These are phyloP conservation scores for Trichoderma polysporum DNA, from an alignment of 2,329 filamentous ascomycete species.

Conservation along the genomic window DNA sequence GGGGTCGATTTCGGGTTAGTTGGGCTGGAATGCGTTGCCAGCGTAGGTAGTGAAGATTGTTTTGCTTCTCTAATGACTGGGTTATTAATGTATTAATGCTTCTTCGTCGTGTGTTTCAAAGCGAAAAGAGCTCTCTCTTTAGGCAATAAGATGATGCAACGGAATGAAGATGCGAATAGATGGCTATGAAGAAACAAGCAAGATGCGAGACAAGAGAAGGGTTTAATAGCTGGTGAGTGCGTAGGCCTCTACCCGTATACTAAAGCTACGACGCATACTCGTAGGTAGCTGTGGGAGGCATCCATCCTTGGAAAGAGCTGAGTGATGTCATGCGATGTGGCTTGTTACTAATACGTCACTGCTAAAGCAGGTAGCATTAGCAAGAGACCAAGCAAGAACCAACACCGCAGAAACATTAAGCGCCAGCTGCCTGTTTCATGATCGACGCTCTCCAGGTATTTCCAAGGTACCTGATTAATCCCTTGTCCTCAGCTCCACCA, in stretches of 20 bases:
- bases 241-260: too few species aligned
- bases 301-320: background rate
- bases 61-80: background rate
- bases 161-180: background rate
- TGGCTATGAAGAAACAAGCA: background rate
- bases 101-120: background rate
- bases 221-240: too few species aligned
- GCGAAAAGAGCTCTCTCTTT: background rate
- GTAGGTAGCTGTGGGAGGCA: background rate
- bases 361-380: background rate
- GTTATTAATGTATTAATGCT: too few species aligned
- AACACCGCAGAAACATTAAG: background rate
- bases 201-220: background rate
- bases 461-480: background rate
- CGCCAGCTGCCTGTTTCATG: constrained; percentile 10
- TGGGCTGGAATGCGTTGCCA: constrained; percentile 14
- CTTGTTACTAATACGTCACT: constrained; percentile 18
- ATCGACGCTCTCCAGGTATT: background rate
- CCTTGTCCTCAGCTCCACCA: background rate
- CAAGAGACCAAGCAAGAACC: constrained; percentile 8
- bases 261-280: background rate
- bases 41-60: background rate
- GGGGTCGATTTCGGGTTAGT: constrained; percentile 12
- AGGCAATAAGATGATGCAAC: background rate
- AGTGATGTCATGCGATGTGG: constrained; percentile 21